Percentiles rank a stretch among this genome's conserved stretches.
Evolutionary conservation across 1,284 basidiomycete species (phyloP).

Genomic region (Sporisorium reilianum): DNA sequence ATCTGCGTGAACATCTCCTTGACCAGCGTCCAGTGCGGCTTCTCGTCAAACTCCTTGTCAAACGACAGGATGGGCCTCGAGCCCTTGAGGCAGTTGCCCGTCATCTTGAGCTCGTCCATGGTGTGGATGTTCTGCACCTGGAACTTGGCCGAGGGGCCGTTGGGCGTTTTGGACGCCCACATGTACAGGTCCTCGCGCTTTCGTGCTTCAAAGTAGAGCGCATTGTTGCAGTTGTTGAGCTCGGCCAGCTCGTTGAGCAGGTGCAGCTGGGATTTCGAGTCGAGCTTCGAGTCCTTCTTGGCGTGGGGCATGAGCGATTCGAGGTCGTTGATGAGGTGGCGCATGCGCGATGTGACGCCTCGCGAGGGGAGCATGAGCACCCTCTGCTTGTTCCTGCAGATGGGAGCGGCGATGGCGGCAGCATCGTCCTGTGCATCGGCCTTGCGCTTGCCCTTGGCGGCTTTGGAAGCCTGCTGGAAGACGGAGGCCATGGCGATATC

Average conservation of each 20-base stretch:
- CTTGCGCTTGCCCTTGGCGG: slow-evolving; percentile 57
- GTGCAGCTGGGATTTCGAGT: slow-evolving; percentile 94
- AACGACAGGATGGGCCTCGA: slow-evolving; percentile 92
- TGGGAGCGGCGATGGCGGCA: slow-evolving; percentile 13
- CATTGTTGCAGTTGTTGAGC: slow-evolving; percentile 97
- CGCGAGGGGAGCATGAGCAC: slow-evolving; percentile 92
- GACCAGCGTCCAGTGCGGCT: slow-evolving; percentile 86
- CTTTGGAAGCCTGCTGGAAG: slow-evolving; percentile 50
- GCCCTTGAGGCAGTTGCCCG: slow-evolving; percentile 97
- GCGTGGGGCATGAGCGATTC: slow-evolving; percentile 91
- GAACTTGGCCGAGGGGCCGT: slow-evolving; percentile 95
- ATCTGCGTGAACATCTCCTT: slow-evolving; percentile 98
- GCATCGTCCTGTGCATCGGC: slow-evolving; percentile 37
- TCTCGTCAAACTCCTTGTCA: slow-evolving; percentile 88
- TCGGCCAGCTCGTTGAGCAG: slow-evolving; percentile 97
- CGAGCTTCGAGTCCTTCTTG: slow-evolving; percentile 83
- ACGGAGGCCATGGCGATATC: slow-evolving; percentile 57
- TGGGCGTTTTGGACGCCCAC: slow-evolving; percentile 97
- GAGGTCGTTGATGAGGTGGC: slow-evolving; percentile 96
- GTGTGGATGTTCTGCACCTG: slow-evolving; percentile 99
- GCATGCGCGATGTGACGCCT: slow-evolving; percentile 94
- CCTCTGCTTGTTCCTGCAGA: slow-evolving; percentile 73
- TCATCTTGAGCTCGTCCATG: slow-evolving; percentile 99
- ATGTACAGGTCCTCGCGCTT: slow-evolving; percentile 90
- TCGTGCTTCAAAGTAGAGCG: slow-evolving; percentile 96